phyloP scores from a whole-genome alignment of 495 filamentous ascomycete species.

The Peziza echinospora region DNA sequence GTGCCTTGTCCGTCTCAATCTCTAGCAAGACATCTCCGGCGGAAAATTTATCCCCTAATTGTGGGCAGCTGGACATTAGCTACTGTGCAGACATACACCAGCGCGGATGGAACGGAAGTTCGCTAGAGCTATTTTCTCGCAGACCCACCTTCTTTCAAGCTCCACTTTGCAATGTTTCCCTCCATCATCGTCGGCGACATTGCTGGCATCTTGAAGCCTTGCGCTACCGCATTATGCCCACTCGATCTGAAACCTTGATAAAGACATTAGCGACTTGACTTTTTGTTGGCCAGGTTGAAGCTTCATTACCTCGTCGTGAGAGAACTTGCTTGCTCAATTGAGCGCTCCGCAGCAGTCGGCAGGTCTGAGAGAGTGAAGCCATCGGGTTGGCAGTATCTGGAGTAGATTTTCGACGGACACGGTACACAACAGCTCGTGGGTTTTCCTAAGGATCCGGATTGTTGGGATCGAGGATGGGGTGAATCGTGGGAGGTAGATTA shows the following conservation, averaged over 20 bases:
- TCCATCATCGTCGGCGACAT: constrained; percentile 75
- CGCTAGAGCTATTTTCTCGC: too few species aligned
- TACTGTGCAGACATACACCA: background rate
- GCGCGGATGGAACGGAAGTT: background rate
- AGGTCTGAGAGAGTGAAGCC: background rate
- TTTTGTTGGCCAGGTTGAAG: too few species aligned
- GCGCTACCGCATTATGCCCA: constrained; percentile 36
- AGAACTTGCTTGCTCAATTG: background rate
- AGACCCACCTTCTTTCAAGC: constrained; percentile 44
- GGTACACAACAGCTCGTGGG: too few species aligned
- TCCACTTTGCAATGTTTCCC: constrained; percentile 58
- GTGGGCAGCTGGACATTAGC: constrained; percentile 9
- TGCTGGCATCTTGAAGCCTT: constrained; percentile 72
- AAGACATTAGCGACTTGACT: background rate
- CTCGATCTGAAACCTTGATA: constrained; percentile 40
- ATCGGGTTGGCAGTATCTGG: too few species aligned
- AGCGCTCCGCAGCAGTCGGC: background rate
- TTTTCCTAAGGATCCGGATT: too few species aligned
- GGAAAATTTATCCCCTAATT: constrained; percentile 35
- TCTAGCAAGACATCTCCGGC: constrained; percentile 66
- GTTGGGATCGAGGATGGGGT: too few species aligned
- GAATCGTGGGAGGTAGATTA: too few species aligned
- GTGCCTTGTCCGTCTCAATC: constrained; percentile 75
- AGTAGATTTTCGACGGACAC: too few species aligned
- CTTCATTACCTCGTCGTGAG: background rate